Conservation (phyloP, 2,329 filamentous ascomycete genomes). For the Davidsoniella neocaledoniae region DNA sequence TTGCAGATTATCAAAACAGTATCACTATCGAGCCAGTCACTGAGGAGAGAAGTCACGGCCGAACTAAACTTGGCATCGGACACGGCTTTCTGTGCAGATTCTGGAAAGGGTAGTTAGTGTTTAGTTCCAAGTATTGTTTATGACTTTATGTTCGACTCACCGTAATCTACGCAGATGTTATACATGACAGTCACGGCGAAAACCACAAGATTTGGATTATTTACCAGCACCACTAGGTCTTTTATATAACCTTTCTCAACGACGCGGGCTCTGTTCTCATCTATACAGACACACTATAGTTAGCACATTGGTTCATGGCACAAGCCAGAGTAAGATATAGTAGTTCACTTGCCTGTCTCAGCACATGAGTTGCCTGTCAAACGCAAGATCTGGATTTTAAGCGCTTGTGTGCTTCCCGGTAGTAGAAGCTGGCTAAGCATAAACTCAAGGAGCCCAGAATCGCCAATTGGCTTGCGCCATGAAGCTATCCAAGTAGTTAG, state of each 20-base stretch:
- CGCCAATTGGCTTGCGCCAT: slow-evolving; percentile 10
- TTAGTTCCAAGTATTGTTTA: not conserved
- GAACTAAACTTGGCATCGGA: slow-evolving; percentile 34
- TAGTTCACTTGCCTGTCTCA: slow-evolving; percentile 3
- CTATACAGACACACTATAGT: slow-evolving; percentile 18
- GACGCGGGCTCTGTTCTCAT: slow-evolving; percentile 41
- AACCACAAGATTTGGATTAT: slow-evolving; percentile 29
- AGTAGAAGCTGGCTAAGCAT: not conserved
- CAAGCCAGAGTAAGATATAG: not conserved
- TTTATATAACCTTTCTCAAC: slow-evolving; percentile 31
- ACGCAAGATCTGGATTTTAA: slow-evolving; percentile 8
- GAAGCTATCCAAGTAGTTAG: slow-evolving; percentile 6
- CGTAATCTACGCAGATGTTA: slow-evolving; percentile 47
- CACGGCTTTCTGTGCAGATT: slow-evolving; percentile 39
- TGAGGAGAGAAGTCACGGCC: slow-evolving; percentile 32
- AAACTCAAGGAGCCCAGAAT: slow-evolving; percentile 2
- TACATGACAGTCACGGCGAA: slow-evolving; percentile 43
- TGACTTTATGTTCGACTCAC: slow-evolving; percentile 21
- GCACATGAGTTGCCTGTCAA: slow-evolving; percentile 12
- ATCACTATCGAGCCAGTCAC: slow-evolving; percentile 26
- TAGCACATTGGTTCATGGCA: no score
- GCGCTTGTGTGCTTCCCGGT: not conserved
- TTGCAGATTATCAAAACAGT: slow-evolving; percentile 32
- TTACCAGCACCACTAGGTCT: slow-evolving; percentile 31
- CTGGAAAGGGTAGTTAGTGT: slow-evolving; percentile 21